Evolutionary conservation across 2,329 filamentous ascomycete species (phyloP).

Genomic region (Aspergillus luchuensis): DNA sequence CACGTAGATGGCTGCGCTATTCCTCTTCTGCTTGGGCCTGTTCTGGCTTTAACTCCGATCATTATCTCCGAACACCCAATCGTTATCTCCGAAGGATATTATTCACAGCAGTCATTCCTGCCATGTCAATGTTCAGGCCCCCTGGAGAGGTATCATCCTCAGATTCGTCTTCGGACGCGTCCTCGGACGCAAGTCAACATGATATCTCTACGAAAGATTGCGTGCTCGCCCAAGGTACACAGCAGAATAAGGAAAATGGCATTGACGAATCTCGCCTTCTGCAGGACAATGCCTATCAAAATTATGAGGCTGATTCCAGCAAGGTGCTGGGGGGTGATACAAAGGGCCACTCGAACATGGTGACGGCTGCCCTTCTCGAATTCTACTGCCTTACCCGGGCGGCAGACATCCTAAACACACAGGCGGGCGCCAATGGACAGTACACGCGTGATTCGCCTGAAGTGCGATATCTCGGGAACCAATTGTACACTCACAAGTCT

Average conservation of each 20-base stretch:
- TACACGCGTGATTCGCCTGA: conserved; percentile 48
- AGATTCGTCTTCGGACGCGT: conserved; percentile 41
- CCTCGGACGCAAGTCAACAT: conserved; percentile 29
- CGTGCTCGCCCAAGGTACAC: not conserved
- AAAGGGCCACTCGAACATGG: conserved; percentile 43
- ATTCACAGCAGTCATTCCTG: conserved; percentile 11
- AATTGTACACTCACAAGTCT: conserved; percentile 46
- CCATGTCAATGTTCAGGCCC: conserved; percentile 46
- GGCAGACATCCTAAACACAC: conserved; percentile 48
- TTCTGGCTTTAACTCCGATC: not conserved
- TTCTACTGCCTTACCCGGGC: conserved; percentile 49
- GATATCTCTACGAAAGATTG: conserved; percentile 14
- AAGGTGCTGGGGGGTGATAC: conserved; percentile 34
- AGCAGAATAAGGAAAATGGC: conserved; percentile 8
- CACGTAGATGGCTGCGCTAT: conserved; percentile 2
- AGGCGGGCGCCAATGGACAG: conserved; percentile 34
- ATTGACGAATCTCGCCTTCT: conserved; percentile 6
- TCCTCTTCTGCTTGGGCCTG: not conserved
- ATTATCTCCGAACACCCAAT: not conserved
- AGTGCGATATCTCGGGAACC: conserved; percentile 44
- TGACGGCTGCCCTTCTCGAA: conserved; percentile 49
- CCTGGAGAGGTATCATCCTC: conserved; percentile 43
- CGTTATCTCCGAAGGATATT: not conserved
- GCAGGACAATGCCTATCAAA: conserved; percentile 5
- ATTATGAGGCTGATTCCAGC: conserved; percentile 16